Evolutionary conservation across 495 filamentous ascomycete genomes (phyloP), one percentile per base, ranked within the genome.

Genomic region (Hyaloscypha hepaticicola): DNA sequence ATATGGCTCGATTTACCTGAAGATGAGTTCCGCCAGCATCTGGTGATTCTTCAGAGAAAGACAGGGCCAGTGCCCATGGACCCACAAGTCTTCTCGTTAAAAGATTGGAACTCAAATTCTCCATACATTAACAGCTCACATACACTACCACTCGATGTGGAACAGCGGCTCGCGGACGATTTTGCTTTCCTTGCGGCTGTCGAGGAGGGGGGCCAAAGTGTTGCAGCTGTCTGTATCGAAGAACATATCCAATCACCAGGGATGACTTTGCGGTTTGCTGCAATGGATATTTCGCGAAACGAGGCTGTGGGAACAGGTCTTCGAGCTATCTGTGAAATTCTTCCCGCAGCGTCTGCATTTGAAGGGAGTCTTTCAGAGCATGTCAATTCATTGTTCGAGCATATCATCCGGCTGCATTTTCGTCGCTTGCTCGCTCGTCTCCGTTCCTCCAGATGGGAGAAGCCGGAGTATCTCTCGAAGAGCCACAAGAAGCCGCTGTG

Each of bases 401-500:
- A 29, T 24, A 25, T 59, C 11, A 59, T 65, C 31, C 55, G 26
- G 16, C 29, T 65, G 19, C 62, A 65, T 59, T 41, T 38, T 34
- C 12, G 22, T 50, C 62, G 62, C 3, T 21, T 65, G 3, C 38
- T 65, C 8, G 62, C 53, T 26, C 33, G 62, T n/a, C 55, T 65
- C 11, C 62, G 62, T 5, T 65, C 62, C 21, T 0, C 3, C 11
- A 65, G 59, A 33, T 65, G 62, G 62, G 55, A 58, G 26, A 65
- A 58, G 55, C 62, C 62, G 31, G 59, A 65, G 27, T 65, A 59
- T 41, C 41, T 65, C 16, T 65, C 62, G 24, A 65, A 65, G 38
- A 58, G 55, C 51, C 62, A 65, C 31, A 65, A 65, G 22, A 65
- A 65, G 21, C 62, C 62, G 28, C 38, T 65, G 9, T 65, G 62